These are phyloP conservation scores for Hanseniaspora lindneri DNA, from an alignment of 805 yeast genomes.

Conservation along the genomic window DNA sequence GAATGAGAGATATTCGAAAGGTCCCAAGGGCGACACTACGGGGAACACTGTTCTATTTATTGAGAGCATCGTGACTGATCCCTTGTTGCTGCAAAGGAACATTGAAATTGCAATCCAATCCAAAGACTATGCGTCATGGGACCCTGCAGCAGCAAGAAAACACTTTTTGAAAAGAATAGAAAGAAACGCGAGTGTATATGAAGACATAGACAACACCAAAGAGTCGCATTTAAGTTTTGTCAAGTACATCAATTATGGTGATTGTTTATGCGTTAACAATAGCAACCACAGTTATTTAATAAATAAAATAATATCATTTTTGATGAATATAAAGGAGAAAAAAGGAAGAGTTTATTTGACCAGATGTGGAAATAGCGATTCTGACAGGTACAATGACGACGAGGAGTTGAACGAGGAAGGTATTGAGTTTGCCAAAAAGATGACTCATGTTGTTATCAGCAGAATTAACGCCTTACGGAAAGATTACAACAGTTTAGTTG, in stretches of 20 bases:
- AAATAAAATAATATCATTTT: constrained; percentile 79
- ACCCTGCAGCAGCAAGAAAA: constrained; percentile 55
- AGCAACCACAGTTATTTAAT: constrained; percentile 71
- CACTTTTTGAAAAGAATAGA: constrained; percentile 68
- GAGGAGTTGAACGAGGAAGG: constrained; percentile 76
- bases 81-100: constrained; percentile 53
- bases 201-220: constrained; percentile 43
- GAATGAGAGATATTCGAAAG: constrained; percentile 38
- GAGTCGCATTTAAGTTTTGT: constrained; percentile 57
- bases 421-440: constrained; percentile 46
- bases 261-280: constrained; percentile 62
- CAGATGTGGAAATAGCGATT: constrained; percentile 46
- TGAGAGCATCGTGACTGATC: constrained; percentile 75
- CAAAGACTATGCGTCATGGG: constrained; percentile 76
- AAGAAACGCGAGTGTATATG: constrained; percentile 55
- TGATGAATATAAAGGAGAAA: constrained; percentile 82
- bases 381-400: constrained; percentile 55
- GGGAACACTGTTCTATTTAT: constrained; percentile 68
- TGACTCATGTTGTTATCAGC: constrained; percentile 45
- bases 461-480: constrained; percentile 20
- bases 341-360: constrained; percentile 90
- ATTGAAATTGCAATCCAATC: constrained; percentile 76
- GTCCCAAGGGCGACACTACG: constrained; percentile 7
- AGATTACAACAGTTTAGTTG: too few relatives aligned
- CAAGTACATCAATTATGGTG: constrained; percentile 84